Evolutionary conservation across 2,329 filamentous ascomycete genomes (phyloP), one percentile per base, ranked within the genome.

Genomic region (Fusarium illudens): DNA sequence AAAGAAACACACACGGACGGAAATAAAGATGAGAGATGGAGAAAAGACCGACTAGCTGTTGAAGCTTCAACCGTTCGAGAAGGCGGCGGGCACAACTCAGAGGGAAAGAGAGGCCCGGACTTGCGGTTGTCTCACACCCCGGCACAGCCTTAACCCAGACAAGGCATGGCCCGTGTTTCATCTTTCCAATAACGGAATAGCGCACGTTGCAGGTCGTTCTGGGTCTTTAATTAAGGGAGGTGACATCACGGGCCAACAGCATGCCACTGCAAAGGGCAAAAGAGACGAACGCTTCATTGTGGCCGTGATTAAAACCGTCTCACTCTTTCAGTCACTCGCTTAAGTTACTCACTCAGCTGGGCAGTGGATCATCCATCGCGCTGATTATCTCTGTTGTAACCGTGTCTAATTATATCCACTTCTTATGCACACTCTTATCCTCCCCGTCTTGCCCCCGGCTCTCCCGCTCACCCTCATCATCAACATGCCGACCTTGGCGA

Each of bases 31-130:
- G 17, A 49, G 15, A 20, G 46, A 33, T 50, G 46, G 20, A 53
- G 51, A 29, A 36, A 44, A 22, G 30, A 48, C 22, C 22, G 20
- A 39, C 54, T 46, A 69, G 48, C 15, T 20, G 46, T 48, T 62
- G 58, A 64, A 50, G 64, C 48, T 53, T 39, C 6, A 57, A 52
- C 61, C 49, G 58, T 71, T 72, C 58, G 58, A 71, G 59, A 62
- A 62, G 58, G 25, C 32, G 25, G 13, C 3, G 12, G 13, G 11
- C 13, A 12, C 9, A n/a, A 20, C 13, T 3, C 25, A 44, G 22
- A 48, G 32, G 25, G 22, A 53, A 55, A 55, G 33, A 56, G 15
- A 44, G 27, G 29, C 27, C 62, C 20, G 19, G n/a, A 9, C 11
- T 33, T 22, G 22, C 36, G 9, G 39, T 19, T 37, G 37, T 48